Percentiles rank a stretch among this genome's conserved stretches.
Evolutionary conservation across 2,329 filamentous ascomycete genomes (phyloP).

Genomic region (Diaporthe citrichinensis): DNA sequence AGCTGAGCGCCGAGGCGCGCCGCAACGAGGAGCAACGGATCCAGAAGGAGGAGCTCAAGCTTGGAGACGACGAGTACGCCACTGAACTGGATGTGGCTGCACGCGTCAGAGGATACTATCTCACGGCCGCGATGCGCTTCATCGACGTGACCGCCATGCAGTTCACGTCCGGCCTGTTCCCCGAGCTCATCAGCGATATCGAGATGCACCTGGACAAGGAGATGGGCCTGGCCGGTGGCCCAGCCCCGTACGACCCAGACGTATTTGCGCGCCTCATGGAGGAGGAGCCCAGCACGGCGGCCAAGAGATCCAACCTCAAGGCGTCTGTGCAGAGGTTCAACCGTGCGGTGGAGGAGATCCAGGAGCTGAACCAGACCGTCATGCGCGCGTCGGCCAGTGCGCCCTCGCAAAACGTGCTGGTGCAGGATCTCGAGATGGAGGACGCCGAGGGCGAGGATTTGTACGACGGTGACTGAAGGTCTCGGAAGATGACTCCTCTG

Average conservation of each 20-base stretch:
- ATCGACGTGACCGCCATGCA: constrained; percentile 68
- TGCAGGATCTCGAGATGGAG: constrained; percentile 34
- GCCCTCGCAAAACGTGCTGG: constrained; percentile 9
- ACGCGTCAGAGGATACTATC: constrained; percentile 78
- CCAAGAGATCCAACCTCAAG: constrained; percentile 49
- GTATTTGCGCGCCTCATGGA: constrained; percentile 54
- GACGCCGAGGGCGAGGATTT: constrained; percentile 27
- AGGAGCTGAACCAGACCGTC: constrained; percentile 49
- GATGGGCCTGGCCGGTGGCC: constrained; percentile 56
- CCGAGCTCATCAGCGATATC: constrained; percentile 57
- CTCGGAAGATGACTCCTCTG: too few species aligned
- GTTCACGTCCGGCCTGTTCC: constrained; percentile 64
- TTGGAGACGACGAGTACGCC: constrained; percentile 71
- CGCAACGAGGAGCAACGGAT: constrained; percentile 59
- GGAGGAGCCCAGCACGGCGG: constrained; percentile 52
- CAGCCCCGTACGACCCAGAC: constrained; percentile 38
- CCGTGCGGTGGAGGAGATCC: constrained; percentile 53
- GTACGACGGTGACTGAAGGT: constrained; percentile 14
- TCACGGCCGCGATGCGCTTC: constrained; percentile 75
- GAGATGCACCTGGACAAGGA: constrained; percentile 59
- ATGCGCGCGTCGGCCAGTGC: constrained; percentile 25
- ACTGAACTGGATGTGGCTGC: constrained; percentile 74
- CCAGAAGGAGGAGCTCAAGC: constrained; percentile 57
- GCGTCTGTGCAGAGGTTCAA: constrained; percentile 52
- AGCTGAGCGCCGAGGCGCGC: constrained; percentile 64